phyloP scores from a whole-genome alignment of 768 basidiomycete genomes.

The Tricholoma flavovirens region DNA sequence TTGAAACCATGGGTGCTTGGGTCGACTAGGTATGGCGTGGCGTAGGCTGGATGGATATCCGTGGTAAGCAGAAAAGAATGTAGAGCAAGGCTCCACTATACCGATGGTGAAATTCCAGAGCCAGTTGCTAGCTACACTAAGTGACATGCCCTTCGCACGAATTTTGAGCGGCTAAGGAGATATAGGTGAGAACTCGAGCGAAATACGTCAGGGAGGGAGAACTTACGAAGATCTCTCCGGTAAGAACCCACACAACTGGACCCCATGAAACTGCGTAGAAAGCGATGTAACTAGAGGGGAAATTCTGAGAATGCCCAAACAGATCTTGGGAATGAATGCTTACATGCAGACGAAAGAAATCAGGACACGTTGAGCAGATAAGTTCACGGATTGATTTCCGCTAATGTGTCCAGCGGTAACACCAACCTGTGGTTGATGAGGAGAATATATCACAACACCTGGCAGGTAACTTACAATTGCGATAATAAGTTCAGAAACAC shows the following conservation, averaged over 20 bases:
- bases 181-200: neutral
- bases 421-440: slow-evolving; percentile 27
- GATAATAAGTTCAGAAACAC: slow-evolving; percentile 67
- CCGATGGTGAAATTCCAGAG: slow-evolving; percentile 77
- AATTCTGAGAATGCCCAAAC: slow-evolving; percentile 9
- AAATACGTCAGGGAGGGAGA: neutral
- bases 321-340: neutral
- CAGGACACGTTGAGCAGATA: slow-evolving; percentile 53
- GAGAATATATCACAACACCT: slow-evolving; percentile 17
- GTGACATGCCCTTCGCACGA: slow-evolving; percentile 77
- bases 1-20: slow-evolving; percentile 12
- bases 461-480: slow-evolving; percentile 33
- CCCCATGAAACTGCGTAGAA: slow-evolving; percentile 65
- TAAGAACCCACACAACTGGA: slow-evolving; percentile 60
- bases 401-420: slow-evolving; percentile 25
- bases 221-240: slow-evolving; percentile 66
- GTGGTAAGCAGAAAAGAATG: neutral
- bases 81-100: slow-evolving; percentile 26
- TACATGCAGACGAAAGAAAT: slow-evolving; percentile 51
- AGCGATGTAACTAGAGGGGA: slow-evolving; percentile 15
- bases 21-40: slow-evolving; percentile 54
- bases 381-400: slow-evolving; percentile 14
- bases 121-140: slow-evolving; percentile 71
- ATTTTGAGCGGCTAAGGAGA: slow-evolving; percentile 51
- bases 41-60: slow-evolving; percentile 15